These are phyloP conservation scores for Calycina herbarum DNA, from an alignment of 2,329 filamentous ascomycete species.

Conservation along the genomic window DNA sequence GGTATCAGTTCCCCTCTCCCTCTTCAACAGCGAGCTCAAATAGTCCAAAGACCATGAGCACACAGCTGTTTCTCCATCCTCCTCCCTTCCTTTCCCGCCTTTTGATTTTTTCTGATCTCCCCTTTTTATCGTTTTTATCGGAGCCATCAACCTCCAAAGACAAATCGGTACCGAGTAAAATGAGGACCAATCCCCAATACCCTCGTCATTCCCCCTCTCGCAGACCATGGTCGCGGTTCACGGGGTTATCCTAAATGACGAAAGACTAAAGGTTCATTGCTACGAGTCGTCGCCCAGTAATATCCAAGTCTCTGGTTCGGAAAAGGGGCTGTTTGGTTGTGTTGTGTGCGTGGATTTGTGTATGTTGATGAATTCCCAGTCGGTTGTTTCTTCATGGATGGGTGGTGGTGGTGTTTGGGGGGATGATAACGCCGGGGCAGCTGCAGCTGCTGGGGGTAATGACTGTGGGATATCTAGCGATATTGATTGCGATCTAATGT, in stretches of 20 bases:
- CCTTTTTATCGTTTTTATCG: slow-evolving; percentile 12
- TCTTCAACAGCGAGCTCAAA: slow-evolving; percentile 30
- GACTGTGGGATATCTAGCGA: slow-evolving; percentile 28
- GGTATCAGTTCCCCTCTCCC: slow-evolving; percentile 2
- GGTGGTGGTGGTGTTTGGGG: not conserved
- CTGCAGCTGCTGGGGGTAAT: slow-evolving; percentile 21
- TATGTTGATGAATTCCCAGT: slow-evolving; percentile 31
- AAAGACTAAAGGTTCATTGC: slow-evolving; percentile 22
- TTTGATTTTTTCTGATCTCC: slow-evolving; percentile 20
- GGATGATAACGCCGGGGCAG: not conserved
- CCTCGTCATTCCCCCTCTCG: slow-evolving; percentile 31
- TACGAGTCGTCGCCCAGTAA: slow-evolving; percentile 36
- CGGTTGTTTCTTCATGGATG: slow-evolving; percentile 3
- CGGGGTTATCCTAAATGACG: slow-evolving; percentile 29
- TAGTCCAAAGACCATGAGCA: slow-evolving; percentile 23
- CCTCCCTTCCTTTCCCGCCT: slow-evolving; percentile 11
- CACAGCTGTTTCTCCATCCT: slow-evolving; percentile 17
- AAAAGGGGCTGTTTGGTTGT: slow-evolving; percentile 19
- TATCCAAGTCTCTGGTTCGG: slow-evolving; percentile 33
- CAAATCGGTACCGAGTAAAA: slow-evolving; percentile 8
- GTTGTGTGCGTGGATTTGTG: slow-evolving; percentile 14
- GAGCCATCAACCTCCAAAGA: slow-evolving; percentile 22
- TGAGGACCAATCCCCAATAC: slow-evolving; percentile 29
- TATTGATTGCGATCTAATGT: slow-evolving; percentile 9
- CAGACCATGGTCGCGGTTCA: slow-evolving; percentile 22